phyloP scores from a whole-genome alignment of 208 protist genomes.

The Leishmania mexicana region DNA sequence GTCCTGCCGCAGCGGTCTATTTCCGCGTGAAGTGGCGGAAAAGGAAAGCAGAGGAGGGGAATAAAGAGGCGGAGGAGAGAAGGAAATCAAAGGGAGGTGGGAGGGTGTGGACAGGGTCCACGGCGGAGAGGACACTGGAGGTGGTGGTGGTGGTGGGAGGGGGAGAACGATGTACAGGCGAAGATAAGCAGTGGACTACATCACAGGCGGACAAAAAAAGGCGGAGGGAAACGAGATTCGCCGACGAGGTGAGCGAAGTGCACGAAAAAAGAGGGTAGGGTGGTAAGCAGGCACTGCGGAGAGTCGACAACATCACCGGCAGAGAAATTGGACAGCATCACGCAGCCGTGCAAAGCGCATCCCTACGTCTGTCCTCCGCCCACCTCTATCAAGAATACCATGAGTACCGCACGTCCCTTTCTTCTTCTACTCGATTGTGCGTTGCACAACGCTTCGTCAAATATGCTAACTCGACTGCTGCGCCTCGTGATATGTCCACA shows the following conservation, averaged over 20 bases:
- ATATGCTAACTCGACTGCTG: background rate
- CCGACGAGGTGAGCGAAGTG: background rate
- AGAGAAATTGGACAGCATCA: background rate
- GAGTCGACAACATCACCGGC: background rate
- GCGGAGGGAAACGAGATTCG: background rate
- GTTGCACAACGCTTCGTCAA: background rate
- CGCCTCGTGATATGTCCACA: slow-evolving; percentile 8
- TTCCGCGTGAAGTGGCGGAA: background rate
- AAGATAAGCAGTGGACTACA: background rate
- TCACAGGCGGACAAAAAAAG: background rate
- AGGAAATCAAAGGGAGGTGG: background rate
- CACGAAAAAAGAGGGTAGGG: background rate
- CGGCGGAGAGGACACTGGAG: background rate
- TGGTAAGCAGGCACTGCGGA: background rate
- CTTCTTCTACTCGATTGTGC: background rate
- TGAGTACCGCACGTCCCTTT: background rate
- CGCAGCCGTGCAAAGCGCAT: background rate
- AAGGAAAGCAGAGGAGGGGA: background rate
- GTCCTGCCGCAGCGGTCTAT: background rate
- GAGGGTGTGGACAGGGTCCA: background rate
- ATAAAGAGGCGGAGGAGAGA: background rate
- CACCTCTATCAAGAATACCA: background rate
- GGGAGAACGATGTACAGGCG: background rate
- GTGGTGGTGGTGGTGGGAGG: too few species aligned
- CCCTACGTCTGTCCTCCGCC: background rate